Base-by-base conservation (phyloP, 2,329 filamentous ascomycete species). In the Coniochaeta sp. region DNA sequence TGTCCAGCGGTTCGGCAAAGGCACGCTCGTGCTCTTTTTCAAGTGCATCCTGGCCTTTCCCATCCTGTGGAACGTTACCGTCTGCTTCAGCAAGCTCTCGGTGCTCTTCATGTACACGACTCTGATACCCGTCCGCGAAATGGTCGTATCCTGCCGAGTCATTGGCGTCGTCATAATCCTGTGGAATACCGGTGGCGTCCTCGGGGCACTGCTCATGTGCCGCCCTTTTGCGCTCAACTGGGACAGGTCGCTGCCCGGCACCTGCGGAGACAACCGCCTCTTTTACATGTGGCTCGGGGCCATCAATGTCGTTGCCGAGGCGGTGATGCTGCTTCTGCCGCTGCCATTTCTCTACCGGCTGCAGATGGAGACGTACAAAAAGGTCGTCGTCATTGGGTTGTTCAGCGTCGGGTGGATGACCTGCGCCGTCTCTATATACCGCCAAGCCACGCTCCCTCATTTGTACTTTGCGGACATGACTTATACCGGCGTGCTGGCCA, bases 381-480 rank as follows among this genome's bases (percentile, higher is more conserved):
- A 65, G 52, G 26, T 63, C 3, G 56, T 56, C 3, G 52, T 68
- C n/a, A 55, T 63, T 27, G 60, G 51, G n/a, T 61, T 61, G 16
- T 67, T 67, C 49, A 57, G 61, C 1, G 49, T 68, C 18, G 61
- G 64, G 7, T 55, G 65, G 30, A 55, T 66, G n/a, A 64, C 64
- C 1, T 66, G 63, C 49, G 61, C 69, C 33, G 62, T 69, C 35
- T 67, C 61, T 42, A 58, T 58, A 45, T 55, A 69, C 52, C 64
- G 69, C 6, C 61, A 71, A 48, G 58, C 57, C 26, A 58, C 61
- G n/a, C 62, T 71, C 30, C 56, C 60, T 14, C 51, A 54, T 26
- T 59, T 68, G 54, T 60, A 69, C 55, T 65, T 65, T 55, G 48
- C 42, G 31, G 65, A 69, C 52, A 54, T 68, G 18, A 67, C 68